Evolutionary conservation across 1,284 basidiomycete species (phyloP), one percentile per base, ranked within the genome.

Genomic region (Tilletia indica): DNA sequence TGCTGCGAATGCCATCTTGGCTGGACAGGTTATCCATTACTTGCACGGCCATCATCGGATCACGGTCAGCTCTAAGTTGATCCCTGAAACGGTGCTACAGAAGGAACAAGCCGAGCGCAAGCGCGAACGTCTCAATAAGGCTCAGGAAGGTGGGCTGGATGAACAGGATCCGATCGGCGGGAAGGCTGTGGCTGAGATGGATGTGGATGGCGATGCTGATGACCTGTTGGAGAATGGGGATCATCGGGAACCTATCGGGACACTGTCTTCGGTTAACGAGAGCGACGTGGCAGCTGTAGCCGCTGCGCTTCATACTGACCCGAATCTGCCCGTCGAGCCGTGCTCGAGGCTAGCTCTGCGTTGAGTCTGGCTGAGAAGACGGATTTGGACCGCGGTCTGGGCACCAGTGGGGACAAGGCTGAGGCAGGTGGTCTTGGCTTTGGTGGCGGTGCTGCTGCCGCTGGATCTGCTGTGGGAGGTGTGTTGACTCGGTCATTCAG

Each of bases 321-420:
- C 39, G 79, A 79, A 34, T 69, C 72, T 0, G 79, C 78, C 54
- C 71, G 71, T 49, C 74, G 78, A 0, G 79, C 79, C 16, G 74
- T 80, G 39, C 73, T 73, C n/a, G 74, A 77, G 0, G 79, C 79
- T 11, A 78, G 78, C 64, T 74, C 76, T 12, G 76, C 79, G 4
- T 74, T 77, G 14, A 73, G 76, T 64, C 71, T 71, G 8, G 78
- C 77, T 8, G 77, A 79, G 61, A 74, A 66, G 16, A 38, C 69
- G 49, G 51, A 54, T 54, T 19, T 54, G 51, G 42, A 45, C 3
- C 42, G 42, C 3, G 42, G 42, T 8, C 3, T 45, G 42, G 42
- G 42, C 6, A 45, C 9, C 42, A 45, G 42, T 45, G 51, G 51
- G 12, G 51, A 25, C 16, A 54, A 54, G 51, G n/a, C 11, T 19